Percentiles rank a stretch among this genome's conserved stretches.
phyloP scores from a whole-genome alignment of 2,329 filamentous ascomycete species.

The Colletotrichum liriopes region DNA sequence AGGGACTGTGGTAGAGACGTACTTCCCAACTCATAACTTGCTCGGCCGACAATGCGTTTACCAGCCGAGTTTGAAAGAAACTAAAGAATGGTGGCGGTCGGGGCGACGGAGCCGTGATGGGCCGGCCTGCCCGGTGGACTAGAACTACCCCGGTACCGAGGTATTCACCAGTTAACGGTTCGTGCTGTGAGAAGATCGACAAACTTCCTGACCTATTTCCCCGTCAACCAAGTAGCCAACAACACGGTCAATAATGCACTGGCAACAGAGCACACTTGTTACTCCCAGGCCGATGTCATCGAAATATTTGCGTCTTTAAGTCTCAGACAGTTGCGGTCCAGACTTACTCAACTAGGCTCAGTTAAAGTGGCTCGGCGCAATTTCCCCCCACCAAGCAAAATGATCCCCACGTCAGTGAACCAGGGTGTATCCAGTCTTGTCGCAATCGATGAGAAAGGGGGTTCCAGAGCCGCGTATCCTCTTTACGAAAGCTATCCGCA shows the following conservation, averaged over 20 bases:
- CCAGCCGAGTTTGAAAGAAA: background rate
- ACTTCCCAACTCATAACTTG: background rate
- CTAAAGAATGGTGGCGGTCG: background rate
- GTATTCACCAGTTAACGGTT: background rate
- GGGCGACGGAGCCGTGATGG: background rate
- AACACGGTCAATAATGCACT: background rate
- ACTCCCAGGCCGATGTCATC: background rate
- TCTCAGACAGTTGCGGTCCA: slow-evolving; percentile 18
- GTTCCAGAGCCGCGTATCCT: slow-evolving; percentile 30
- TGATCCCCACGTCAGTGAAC: slow-evolving; percentile 34
- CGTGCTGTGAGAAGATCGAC: background rate
- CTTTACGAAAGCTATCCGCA: slow-evolving; percentile 24
- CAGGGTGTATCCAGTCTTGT: slow-evolving; percentile 24
- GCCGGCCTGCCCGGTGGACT: background rate
- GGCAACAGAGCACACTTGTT: background rate
- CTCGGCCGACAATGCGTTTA: background rate
- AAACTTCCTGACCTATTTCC: background rate
- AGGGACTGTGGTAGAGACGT: background rate
- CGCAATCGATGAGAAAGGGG: slow-evolving; percentile 34
- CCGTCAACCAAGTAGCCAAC: background rate
- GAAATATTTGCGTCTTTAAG: background rate
- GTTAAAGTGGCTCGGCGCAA: slow-evolving; percentile 38
- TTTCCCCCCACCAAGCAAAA: slow-evolving; percentile 32
- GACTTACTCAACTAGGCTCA: slow-evolving; percentile 1
- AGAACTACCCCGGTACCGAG: background rate